Evolutionary conservation across 2,329 filamentous ascomycete genomes (phyloP).

Genomic region (Tolypocladium album): DNA sequence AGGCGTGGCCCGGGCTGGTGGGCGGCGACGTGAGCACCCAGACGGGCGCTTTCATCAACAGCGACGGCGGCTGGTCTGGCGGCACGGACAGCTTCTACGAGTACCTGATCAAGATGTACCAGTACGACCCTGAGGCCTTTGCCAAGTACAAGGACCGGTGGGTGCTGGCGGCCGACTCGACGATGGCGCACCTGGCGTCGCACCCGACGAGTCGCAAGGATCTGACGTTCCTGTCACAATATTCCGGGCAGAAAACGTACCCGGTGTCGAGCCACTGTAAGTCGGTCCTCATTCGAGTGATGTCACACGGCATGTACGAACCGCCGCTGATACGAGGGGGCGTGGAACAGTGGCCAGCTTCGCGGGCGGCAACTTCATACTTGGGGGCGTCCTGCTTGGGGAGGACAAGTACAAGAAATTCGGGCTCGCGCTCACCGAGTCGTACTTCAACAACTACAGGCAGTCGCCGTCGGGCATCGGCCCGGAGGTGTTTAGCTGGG

Average conservation of each 20-base stretch:
- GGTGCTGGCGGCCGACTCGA: constrained; percentile 64
- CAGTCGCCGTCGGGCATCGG: constrained; percentile 63
- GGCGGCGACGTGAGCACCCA: constrained; percentile 55
- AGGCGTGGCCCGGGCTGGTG: constrained; percentile 69
- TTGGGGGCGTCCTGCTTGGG: constrained; percentile 62
- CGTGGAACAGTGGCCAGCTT: constrained; percentile 58
- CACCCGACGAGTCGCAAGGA: constrained; percentile 57
- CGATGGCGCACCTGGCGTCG: constrained; percentile 59
- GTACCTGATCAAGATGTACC: constrained; percentile 84
- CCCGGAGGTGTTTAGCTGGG: constrained; percentile 61
- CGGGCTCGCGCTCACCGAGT: constrained; percentile 59
- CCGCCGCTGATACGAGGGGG: constrained; percentile 24
- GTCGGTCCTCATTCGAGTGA: constrained; percentile 8
- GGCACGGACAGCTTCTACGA: constrained; percentile 78
- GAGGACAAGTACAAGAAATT: constrained; percentile 60
- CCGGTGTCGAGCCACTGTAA: constrained; percentile 40
- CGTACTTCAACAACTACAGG: constrained; percentile 65
- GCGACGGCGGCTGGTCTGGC: constrained; percentile 63
- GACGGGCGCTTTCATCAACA: constrained; percentile 57
- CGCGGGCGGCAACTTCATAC: constrained; percentile 73
- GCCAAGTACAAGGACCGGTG: constrained; percentile 59
- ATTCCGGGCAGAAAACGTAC: constrained; percentile 30
- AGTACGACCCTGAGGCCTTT: constrained; percentile 62
- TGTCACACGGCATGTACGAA: not conserved
- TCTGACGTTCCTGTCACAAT: constrained; percentile 59